phyloP scores from a whole-genome alignment of 2,329 filamentous ascomycete genomes.

The Macroventuria anomochaeta region DNA sequence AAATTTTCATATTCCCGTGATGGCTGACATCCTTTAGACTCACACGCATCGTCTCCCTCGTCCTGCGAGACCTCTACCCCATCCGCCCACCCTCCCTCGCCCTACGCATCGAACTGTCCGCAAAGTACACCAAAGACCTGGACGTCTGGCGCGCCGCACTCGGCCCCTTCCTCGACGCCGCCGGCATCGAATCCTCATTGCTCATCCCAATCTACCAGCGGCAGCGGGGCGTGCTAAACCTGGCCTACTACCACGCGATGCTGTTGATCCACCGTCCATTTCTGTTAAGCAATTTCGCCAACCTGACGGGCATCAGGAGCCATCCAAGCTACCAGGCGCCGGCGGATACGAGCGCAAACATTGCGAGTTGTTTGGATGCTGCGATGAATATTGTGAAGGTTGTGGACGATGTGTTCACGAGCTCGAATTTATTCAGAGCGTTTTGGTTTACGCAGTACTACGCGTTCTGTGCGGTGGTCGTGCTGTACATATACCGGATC shows the following conservation, averaged over 20 bases:
- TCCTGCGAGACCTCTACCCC: constrained; percentile 55
- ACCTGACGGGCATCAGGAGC: constrained; percentile 40
- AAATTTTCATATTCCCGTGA: background rate
- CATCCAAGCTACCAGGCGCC: constrained; percentile 20
- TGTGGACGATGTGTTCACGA: constrained; percentile 52
- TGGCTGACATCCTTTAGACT: constrained; percentile 34
- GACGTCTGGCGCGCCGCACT: constrained; percentile 56
- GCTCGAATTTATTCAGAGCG: constrained; percentile 54
- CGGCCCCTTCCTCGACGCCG: constrained; percentile 52
- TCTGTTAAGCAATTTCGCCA: constrained; percentile 54
- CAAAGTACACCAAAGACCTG: constrained; percentile 53
- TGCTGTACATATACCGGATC: constrained; percentile 63
- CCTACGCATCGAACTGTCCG: constrained; percentile 47
- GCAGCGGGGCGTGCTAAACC: constrained; percentile 61
- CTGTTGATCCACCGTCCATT: constrained; percentile 64
- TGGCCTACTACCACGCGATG: constrained; percentile 63
- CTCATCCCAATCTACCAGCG: constrained; percentile 59
- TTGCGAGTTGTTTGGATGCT: constrained; percentile 56
- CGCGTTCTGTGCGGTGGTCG: constrained; percentile 61
- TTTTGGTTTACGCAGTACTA: constrained; percentile 63
- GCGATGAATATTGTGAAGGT: constrained; percentile 56
- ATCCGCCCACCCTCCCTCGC: constrained; percentile 45
- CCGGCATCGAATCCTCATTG: constrained; percentile 50
- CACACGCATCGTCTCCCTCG: constrained; percentile 53
- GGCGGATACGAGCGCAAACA: constrained; percentile 40